These are phyloP conservation scores for Sarocladiaceae sp. DNA, from an alignment of 2,329 filamentous ascomycete species.

Conservation along the genomic window DNA sequence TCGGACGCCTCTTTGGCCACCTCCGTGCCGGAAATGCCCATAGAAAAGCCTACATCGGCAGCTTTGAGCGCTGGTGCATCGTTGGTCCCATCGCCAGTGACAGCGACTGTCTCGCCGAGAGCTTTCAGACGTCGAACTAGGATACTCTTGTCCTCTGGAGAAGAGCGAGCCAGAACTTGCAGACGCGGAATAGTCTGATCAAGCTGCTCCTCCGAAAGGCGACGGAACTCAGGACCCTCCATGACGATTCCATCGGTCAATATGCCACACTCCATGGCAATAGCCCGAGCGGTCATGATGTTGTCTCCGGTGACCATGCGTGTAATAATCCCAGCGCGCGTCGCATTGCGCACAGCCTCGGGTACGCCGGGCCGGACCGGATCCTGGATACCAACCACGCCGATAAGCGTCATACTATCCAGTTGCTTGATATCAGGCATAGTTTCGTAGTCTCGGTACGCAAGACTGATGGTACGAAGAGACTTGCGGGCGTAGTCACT, in stretches of 20 bases:
- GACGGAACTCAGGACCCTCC: slow-evolving; percentile 57
- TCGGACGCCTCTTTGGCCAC: slow-evolving; percentile 64
- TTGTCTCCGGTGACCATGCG: slow-evolving; percentile 73
- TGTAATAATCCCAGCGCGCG: slow-evolving; percentile 59
- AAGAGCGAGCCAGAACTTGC: slow-evolving; percentile 50
- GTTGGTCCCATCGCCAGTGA: slow-evolving; percentile 62
- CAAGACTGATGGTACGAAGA: slow-evolving; percentile 69
- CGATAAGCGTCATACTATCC: slow-evolving; percentile 63
- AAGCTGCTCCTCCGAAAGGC: slow-evolving; percentile 46
- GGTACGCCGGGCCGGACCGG: slow-evolving; percentile 60
- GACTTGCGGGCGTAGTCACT: slow-evolving; percentile 54
- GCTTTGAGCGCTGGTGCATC: slow-evolving; percentile 60
- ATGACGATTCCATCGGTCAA: slow-evolving; percentile 56
- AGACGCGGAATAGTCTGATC: slow-evolving; percentile 42
- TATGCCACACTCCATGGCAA: slow-evolving; percentile 59
- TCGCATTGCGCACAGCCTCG: slow-evolving; percentile 56
- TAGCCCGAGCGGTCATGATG: slow-evolving; percentile 56
- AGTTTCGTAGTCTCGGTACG: slow-evolving; percentile 65
- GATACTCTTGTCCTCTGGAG: slow-evolving; percentile 53
- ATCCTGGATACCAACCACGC: slow-evolving; percentile 65
- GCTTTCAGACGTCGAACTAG: slow-evolving; percentile 48
- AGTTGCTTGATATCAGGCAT: slow-evolving; percentile 54
- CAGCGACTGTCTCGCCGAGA: slow-evolving; percentile 52
- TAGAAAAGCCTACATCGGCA: slow-evolving; percentile 62
- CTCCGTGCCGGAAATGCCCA: slow-evolving; percentile 61